Evolutionary conservation across 1,284 basidiomycete genomes (phyloP).

Genomic region (Cryptococcus maquisensis): DNA sequence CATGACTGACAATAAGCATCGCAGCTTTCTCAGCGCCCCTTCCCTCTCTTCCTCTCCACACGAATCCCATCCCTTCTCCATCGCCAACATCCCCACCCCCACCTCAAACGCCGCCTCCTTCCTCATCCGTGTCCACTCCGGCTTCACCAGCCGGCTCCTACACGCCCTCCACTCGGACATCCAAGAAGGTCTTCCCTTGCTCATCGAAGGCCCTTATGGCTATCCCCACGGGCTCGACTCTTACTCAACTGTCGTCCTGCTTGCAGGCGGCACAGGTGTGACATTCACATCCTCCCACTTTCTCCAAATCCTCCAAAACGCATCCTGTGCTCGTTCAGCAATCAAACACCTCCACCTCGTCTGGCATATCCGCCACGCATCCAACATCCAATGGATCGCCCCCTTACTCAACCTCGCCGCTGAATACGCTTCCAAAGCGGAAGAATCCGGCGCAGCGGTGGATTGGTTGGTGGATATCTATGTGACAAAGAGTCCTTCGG

Average conservation of each 20-base stretch:
- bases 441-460: not conserved
- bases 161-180: slow-evolving; percentile 16
- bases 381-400: slow-evolving; percentile 23
- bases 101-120: slow-evolving; percentile 28
- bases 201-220: slow-evolving; percentile 47
- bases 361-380: slow-evolving; percentile 38
- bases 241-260: slow-evolving; percentile 35
- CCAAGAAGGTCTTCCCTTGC: slow-evolving; percentile 21
- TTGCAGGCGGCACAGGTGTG: slow-evolving; percentile 44
- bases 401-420: slow-evolving; percentile 18
- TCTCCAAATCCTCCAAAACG: slow-evolving; percentile 20
- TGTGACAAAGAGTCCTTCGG: slow-evolving; percentile 22
- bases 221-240: slow-evolving; percentile 19
- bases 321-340: slow-evolving; percentile 15
- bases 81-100: slow-evolving; percentile 34
- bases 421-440: not conserved
- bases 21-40: slow-evolving; percentile 40
- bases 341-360: slow-evolving; percentile 32
- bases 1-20: not conserved
- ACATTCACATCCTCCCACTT: slow-evolving; percentile 35
- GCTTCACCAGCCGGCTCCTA: slow-evolving; percentile 31
- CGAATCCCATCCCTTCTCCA: slow-evolving; percentile 47
- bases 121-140: slow-evolving; percentile 40
- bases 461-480: slow-evolving; percentile 19
- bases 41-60: slow-evolving; percentile 29